Evolutionary conservation across 2,329 filamentous ascomycete genomes (phyloP), one percentile per base, ranked within the genome.

Genomic region (Alternaria metachromatica): DNA sequence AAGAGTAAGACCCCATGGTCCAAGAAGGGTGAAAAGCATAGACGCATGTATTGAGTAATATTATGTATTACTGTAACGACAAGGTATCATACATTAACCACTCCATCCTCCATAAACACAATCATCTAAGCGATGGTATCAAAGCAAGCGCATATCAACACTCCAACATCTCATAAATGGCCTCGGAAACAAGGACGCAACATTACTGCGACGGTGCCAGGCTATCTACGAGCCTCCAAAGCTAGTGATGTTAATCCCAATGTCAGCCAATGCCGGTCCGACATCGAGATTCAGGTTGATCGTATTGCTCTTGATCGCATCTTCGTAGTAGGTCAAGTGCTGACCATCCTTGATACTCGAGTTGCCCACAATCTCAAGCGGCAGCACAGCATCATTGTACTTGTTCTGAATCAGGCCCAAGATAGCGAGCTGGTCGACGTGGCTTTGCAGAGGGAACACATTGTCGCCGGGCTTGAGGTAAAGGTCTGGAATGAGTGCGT

Each of bases 391-490:
- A 55, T 83, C 81, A 59, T 84, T 81, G 80, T 89, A 91, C 72
- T 84, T 86, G 2, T 58, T 62, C 11, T 62, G 62, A 28, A 86
- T 78, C 13, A 82, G 79, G 3, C 76, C 68, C 26, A 90, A 72
- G 53, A 90, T 80, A 6, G 80, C 69, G 6, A 75, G 65, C 70
- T 89, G 84, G 57, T 86, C 73, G 69, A 89, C 84, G 63, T 76
- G 84, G 67, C 87, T 86, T 61, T 83, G 84, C 76, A 91, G 84
- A 49, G 82, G 74, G 69, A 86, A 84, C 15, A 78, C 79, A 80
- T 91, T 90, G 37, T 75, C 28, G 61, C 90, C 90, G 3, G 89
- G 89, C 33, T 70, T 74, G 50, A 92, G 84, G 18, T 84, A 66
- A 48, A 92, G 80, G 79, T 90, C 83, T 67, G 87, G 80, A 64